A percentile compares a stretch with the other conserved stretches of the same genome.
Conservation (phyloP, 305 asterid species). For the Striga hermonthica region DNA sequence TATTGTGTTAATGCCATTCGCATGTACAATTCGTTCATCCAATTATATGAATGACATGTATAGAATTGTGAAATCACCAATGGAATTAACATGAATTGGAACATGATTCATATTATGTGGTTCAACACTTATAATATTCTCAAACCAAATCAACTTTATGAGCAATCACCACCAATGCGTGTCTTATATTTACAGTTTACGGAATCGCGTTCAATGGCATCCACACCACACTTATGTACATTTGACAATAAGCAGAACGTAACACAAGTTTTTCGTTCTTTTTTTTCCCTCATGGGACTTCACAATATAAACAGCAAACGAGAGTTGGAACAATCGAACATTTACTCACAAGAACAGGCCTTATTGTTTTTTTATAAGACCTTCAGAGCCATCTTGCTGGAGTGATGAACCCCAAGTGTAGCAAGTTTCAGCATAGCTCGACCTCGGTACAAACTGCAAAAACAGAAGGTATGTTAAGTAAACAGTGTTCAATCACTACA, state of each 20-base stretch:
- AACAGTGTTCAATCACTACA: background rate
- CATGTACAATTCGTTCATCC: too few relatives aligned
- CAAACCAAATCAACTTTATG: too few relatives aligned
- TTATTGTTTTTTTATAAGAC: constrained; percentile 39
- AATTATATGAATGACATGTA: too few relatives aligned
- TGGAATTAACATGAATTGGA: too few relatives aligned
- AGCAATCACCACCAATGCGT: too few relatives aligned
- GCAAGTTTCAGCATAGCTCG: constrained; percentile 66
- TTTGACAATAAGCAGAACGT: constrained; percentile 7
- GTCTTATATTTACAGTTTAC: background rate
- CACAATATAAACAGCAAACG: constrained; percentile 22
- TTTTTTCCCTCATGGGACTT: background rate
- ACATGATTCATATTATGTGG: too few relatives aligned
- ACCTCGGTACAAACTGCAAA: constrained; percentile 73
- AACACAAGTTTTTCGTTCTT: too few relatives aligned
- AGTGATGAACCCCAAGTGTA: constrained; percentile 64
- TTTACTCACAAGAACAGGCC: constrained; percentile 27
- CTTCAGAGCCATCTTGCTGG: constrained; percentile 63
- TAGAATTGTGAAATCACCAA: too few relatives aligned
- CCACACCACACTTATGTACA: constrained; percentile 36
- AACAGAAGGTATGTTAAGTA: constrained; percentile 28
- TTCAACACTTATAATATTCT: too few relatives aligned
- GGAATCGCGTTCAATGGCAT: constrained; percentile 22
- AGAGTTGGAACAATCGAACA: background rate
- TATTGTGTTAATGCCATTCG: too few relatives aligned